Percentiles rank a stretch among this genome's conserved stretches.
These are phyloP conservation scores for Multifurca ochricompacta DNA, from an alignment of 768 basidiomycete genomes.

Conservation along the genomic window DNA sequence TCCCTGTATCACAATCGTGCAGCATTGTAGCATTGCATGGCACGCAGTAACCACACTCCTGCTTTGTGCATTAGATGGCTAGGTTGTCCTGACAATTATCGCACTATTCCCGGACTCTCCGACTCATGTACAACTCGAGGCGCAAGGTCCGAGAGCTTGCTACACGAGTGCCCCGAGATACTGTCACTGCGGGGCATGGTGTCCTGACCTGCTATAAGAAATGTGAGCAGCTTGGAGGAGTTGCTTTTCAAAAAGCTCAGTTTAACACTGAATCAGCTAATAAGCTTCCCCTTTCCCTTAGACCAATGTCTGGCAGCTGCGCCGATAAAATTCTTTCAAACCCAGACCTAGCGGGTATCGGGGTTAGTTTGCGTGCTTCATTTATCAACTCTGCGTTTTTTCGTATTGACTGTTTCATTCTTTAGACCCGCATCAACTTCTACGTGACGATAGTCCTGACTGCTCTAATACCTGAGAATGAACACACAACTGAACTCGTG, in stretches of 20 bases:
- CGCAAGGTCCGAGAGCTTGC: not conserved
- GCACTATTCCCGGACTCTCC: not conserved
- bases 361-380: not conserved
- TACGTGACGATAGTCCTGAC: constrained; percentile 3
- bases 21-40: not conserved
- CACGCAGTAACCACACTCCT: not conserved
- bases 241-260: not conserved
- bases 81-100: not conserved
- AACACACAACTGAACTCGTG: not conserved
- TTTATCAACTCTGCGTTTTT: not conserved
- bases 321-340: not conserved
- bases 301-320: no score
- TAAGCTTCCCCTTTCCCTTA: not conserved
- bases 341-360: constrained; percentile 8
- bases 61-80: not conserved
- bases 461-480: not conserved
- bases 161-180: not conserved
- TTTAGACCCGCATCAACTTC: constrained; percentile 9
- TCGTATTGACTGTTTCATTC: not conserved
- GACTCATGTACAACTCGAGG: not conserved
- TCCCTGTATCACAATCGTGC: not conserved
- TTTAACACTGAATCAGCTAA: not conserved
- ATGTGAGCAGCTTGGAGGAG: not conserved
- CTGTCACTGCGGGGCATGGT: not conserved
- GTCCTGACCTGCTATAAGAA: not conserved